Base-by-base conservation (phyloP, 495 filamentous ascomycete genomes). In the Daldinia concentrica region DNA sequence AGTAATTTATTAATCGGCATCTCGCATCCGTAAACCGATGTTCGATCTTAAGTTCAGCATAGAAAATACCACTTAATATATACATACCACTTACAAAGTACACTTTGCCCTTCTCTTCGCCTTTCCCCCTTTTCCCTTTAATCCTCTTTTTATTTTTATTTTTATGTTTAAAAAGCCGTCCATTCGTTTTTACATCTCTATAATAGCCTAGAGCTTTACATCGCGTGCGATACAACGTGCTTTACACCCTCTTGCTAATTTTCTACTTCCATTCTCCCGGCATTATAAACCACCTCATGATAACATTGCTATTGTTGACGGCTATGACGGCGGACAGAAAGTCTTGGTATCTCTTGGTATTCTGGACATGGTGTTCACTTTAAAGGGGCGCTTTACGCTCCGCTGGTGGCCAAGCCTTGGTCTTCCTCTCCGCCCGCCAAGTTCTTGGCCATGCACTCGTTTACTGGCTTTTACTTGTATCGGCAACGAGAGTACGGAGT, bases 391-490 rank as follows among this genome's bases (percentile, higher is more conserved):
- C 43, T 62, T 29, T 43, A 64, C 61, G 8, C 45, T 78, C 76
- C 76, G 76, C 76, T 56, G 56, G 58, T 50, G 64, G 74, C 76
- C 74, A 78, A 76, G 74, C 76, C 73, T 77, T 76, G 68, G 73
- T 77, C 66, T 77, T 76, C 73, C 73, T 74, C 74, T 78, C 76
- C 76, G 76, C 74, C 76, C 76, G 76, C 76, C 76, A 78, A 78
- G 76, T 71, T 54, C 76, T 78, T 78, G 74, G 76, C 74, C 56
- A 64, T 66, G 63, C 73, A 61, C 57, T 69, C 4, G 29, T 58
- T 48, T 60, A 64, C 56, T 45, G 58, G 41, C 57, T 37, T 58
- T 50, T 65, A 22, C 37, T 36, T 26, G 52, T 62, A 27, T 69
- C 71, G 66, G 71, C 71, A 73, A 59, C 66, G 62, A 69, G n/a